These are phyloP conservation scores for Cryptococcus sp. DNA, from an alignment of 1,284 basidiomycete species.

Conservation along the genomic window DNA sequence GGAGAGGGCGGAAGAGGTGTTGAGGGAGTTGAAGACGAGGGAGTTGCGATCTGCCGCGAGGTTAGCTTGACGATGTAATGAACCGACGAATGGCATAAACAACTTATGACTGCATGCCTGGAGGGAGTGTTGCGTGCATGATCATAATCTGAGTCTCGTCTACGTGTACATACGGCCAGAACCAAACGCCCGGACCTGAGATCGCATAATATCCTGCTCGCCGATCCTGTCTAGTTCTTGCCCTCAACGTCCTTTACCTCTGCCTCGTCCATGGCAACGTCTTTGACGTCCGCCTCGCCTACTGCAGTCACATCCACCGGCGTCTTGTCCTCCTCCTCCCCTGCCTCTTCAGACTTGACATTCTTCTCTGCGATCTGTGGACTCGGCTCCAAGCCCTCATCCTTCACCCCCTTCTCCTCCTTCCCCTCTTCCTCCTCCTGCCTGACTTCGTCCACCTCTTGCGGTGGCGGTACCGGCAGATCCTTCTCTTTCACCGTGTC, in stretches of 20 bases:
- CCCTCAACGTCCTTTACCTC: neutral
- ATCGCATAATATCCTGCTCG: too few species aligned
- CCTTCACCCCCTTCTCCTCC: neutral
- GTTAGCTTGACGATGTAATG: neutral
- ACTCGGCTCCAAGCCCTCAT: conserved; percentile 13
- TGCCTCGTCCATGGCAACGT: neutral
- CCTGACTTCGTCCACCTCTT: neutral
- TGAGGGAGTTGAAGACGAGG: conserved; percentile 29
- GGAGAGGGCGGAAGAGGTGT: conserved; percentile 35
- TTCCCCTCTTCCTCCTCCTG: neutral
- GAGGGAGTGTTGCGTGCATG: too few species aligned
- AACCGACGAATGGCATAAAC: too few species aligned
- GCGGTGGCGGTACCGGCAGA: conserved; percentile 8
- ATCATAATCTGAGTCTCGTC: too few species aligned
- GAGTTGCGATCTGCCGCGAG: conserved; percentile 20
- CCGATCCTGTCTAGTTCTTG: neutral
- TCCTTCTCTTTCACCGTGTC: conserved; percentile 14
- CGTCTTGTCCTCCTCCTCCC: too few species aligned
- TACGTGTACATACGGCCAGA: neutral
- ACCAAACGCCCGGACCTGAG: neutral
- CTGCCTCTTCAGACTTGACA: too few species aligned
- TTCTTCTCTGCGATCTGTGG: conserved; percentile 9
- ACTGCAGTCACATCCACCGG: too few species aligned
- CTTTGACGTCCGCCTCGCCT: too few species aligned
- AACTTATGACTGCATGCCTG: too few species aligned